A percentile compares a stretch with the other conserved stretches of the same genome.
Conservation (phyloP, 2,329 filamentous ascomycete genomes). For the Arthrobotrys sphaeroides region DNA sequence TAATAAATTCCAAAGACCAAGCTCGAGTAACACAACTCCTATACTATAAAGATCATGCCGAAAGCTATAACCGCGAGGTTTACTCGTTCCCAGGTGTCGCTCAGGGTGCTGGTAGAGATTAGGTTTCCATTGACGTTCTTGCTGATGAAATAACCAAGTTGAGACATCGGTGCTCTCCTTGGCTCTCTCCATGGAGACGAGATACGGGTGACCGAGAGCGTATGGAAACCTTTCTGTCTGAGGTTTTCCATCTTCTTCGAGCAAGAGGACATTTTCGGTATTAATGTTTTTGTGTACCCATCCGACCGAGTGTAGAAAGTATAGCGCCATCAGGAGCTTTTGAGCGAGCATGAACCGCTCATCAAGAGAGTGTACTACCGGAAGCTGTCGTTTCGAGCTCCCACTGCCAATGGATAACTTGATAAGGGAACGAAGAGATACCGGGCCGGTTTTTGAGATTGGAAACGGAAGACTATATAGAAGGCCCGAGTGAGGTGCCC, state of each 20-base stretch:
- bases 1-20: constrained; percentile 1
- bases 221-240: neutral
- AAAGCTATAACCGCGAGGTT: neutral
- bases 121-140: neutral
- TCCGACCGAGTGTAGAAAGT: neutral
- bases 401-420: neutral
- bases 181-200: constrained; percentile 4
- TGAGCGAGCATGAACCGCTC: neutral
- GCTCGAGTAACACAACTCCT: neutral
- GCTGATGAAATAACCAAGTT: neutral
- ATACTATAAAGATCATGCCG: neutral
- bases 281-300: constrained; percentile 10
- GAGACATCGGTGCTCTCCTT: neutral
- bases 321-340: neutral
- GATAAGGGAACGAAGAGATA: neutral
- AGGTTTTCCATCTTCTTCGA: neutral
- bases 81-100: neutral
- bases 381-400: neutral
- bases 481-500: neutral
- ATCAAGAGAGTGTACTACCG: neutral
- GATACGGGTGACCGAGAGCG: neutral
- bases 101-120: constrained; percentile 12
- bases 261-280: neutral
- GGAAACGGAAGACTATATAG: constrained; percentile 4
- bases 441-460: neutral